phyloP scores from a whole-genome alignment of 2,329 filamentous ascomycete species.

The Fusarium goolgardi region DNA sequence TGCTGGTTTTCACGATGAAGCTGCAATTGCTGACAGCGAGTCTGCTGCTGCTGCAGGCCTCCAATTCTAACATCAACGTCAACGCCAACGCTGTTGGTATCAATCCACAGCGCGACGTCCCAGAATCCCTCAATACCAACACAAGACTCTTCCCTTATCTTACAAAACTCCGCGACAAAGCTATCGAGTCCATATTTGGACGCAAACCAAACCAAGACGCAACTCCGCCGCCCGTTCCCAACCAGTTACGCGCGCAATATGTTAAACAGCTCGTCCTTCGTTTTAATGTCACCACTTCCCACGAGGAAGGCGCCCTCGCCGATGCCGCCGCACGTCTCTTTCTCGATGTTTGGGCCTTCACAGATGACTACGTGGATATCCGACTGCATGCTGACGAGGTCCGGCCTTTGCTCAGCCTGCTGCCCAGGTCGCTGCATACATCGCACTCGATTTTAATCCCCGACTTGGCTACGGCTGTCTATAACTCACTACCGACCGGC shows the following conservation, averaged over 20 bases:
- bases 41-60: conserved; percentile 46
- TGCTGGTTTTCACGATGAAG: conserved; percentile 34
- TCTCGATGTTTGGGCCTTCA: conserved; percentile 91
- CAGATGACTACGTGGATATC: conserved; percentile 85
- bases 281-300: conserved; percentile 78
- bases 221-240: conserved; percentile 43
- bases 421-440: conserved; percentile 78
- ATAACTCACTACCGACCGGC: conserved; percentile 59
- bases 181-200: conserved; percentile 64
- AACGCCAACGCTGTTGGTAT: conserved; percentile 49
- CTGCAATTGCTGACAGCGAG: conserved; percentile 45
- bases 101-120: conserved; percentile 40
- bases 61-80: conserved; percentile 19
- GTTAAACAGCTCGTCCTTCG: conserved; percentile 87
- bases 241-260: conserved; percentile 65
- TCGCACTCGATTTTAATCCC: conserved; percentile 81
- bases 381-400: conserved; percentile 81
- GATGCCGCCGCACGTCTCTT: conserved; percentile 80
- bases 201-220: conserved; percentile 52
- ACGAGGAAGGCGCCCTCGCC: conserved; percentile 77
- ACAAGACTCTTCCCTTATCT: conserved; percentile 59
- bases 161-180: conserved; percentile 62
- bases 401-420: conserved; percentile 78
- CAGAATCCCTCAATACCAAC: conserved; percentile 35
- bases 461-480: conserved; percentile 81